Evolutionary conservation across 306 rosid species (phyloP), one percentile per base, ranked within the genome.

Genomic region (Vigna hirtella): DNA sequence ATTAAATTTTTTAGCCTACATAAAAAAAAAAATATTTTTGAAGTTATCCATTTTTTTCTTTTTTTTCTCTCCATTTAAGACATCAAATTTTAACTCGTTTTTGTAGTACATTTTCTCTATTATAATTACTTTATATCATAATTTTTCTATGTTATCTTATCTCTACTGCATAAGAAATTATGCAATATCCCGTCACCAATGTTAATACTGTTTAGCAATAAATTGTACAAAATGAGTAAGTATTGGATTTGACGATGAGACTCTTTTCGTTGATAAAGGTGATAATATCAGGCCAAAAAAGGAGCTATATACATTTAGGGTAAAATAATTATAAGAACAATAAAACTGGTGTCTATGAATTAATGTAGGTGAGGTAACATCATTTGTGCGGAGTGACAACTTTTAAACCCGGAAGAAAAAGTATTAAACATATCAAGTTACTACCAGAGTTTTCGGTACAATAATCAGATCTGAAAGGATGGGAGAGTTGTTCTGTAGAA

Each of bases 381-480:
- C 66, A 38, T 59, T 62, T 66, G 73, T 38, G 49, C 14, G 42
- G 10, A 62, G 70, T 52, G 13, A 10, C 67, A 40, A 73, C 30
- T 67, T 18, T 56, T 5, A 78, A 53, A 66, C 38, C 78, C 83
- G 62, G 57, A 49, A 83, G 53, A 61, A 62, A 63, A 69, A 20
- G 7, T 30, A 74, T 13, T 30, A 18, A 61, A 66, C 79, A 68
- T 7, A 47, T 24, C 0, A 43, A 18, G 51, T 32, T 7, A 51
- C 52, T 36, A 38, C 11, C 11, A 22, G 36, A 24, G 9, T 13
- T 53, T 64, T 62, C 11, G 18, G 63, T 70, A 63, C 17, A 66
- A 20, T 42, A 80, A 40, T 69, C 74, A 81, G 85, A 81, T 84
- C 85, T 77, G 73, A 72, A 81, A 53, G 62, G 73, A 30, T 7